Base-by-base conservation (phyloP, 164 flowering plant genomes). In the Macadamia integrifolia region DNA sequence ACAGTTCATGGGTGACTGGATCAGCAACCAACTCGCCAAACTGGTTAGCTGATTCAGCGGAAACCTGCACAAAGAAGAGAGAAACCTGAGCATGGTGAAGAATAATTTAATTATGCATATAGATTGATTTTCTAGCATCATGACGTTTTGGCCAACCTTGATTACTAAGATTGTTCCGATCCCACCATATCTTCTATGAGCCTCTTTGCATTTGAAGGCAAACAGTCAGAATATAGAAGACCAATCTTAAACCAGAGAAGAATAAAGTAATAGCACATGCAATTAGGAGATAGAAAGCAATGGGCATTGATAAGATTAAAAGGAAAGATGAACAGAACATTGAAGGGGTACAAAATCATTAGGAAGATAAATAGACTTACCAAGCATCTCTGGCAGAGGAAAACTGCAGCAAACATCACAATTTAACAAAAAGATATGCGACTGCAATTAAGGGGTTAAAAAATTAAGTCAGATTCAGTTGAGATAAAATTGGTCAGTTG, bases 341-440 rank as follows among this genome's bases (percentile, higher is more conserved):
- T 13, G 10, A 58, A 44, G 31, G 14, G 59, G 35, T 3, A 65
- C n/a, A 18, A 18, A 58, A 59, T 15, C 14, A 10, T 10, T 13
- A 48, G 48, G 0, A 58, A 57, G 44, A 65, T 32, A 69, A 50
- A 55, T 17, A 61, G 4, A 75, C 56, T 79, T 86, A 94, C 97
- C 99, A 55, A 94, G 86, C 97, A 94, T 90, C 29, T 86, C 87
- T 58, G 92, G 83, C 71, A 94, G 84, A 12, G 99, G 97, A 72
- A 94, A 94, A 74, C 96, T 92, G 77, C 95, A 88, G 81, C 97
- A 90, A 78, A 94, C 92, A 78, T 94, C 97, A 72, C 97, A 90
- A 77, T 92, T 93, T 81, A 93, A 80, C 87, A 93, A 71, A 81
- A 93, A 85, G 58, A 93, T 90, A 74, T 93, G 94, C 6, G 97